Evolutionary conservation across 2,329 filamentous ascomycete species (phyloP).

Genomic region (Pseudogymnoascus sp.): DNA sequence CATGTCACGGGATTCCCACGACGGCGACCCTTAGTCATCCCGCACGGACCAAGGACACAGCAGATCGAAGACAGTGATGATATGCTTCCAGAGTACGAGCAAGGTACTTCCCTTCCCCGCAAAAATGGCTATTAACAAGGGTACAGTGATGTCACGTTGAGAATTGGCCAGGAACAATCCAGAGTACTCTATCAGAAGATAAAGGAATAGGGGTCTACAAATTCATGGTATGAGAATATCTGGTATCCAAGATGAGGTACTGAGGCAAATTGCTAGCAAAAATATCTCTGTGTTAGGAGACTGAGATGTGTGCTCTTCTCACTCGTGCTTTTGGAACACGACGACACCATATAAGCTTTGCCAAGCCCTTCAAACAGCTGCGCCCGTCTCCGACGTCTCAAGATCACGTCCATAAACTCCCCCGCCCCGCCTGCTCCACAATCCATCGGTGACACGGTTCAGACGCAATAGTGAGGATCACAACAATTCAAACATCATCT

Average conservation of each 20-base stretch:
- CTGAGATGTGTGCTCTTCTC: neutral
- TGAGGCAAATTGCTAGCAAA: neutral
- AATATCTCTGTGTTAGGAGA: neutral
- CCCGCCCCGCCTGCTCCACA: conserved; percentile 7
- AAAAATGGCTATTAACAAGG: neutral
- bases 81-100: neutral
- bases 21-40: neutral
- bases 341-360: neutral
- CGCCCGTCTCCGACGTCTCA: neutral
- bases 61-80: neutral
- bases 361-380: neutral
- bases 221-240: neutral
- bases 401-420: neutral
- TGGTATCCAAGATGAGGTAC: neutral
- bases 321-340: neutral
- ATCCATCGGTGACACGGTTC: neutral
- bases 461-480: neutral
- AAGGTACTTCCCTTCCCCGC: neutral
- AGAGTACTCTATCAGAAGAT: neutral
- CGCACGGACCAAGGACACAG: neutral
- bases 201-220: neutral
- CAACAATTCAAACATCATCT: neutral
- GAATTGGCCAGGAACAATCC: neutral
- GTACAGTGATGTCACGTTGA: conserved; percentile 1
- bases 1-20: neutral